Evolutionary conservation across 2,329 filamentous ascomycete species (phyloP), one percentile per base, ranked within the genome.

Genomic region (Apiospora hydei): DNA sequence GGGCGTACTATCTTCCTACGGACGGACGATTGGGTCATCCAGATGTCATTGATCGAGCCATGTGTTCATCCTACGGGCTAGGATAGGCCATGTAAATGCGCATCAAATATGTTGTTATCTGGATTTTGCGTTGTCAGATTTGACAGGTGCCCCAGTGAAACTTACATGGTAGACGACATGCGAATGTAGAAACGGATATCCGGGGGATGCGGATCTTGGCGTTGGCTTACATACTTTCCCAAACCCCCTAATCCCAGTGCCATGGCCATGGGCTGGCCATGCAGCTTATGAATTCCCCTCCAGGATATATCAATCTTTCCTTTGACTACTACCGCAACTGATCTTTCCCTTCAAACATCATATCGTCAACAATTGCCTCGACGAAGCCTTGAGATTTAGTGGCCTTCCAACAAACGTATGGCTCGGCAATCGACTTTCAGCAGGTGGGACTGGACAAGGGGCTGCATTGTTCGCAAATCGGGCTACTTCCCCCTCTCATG

Each of bases 141-240:
- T 64, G 34, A 30, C 34, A 64, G 18, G 34, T 64, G 57, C 21
- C 16, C 57, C 30, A 34, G 11, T 64, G 18, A 64, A 64, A 64
- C 34, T 8, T 41, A 64, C 18, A 49, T 49, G 46, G 46, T 10
- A 43, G 34, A 38, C 41, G 6, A 49, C 21, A n/a, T 10, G 46
- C 10, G 21, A n/a, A 10, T n/a, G 21, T 49, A n/a, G 34, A 38
- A 38, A 34, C 53, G 53, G 53, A 61, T 61, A 18, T 61, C 53
- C 53, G 53, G 53, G 53, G 14, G 44, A 47, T 34, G 51, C 13
- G 16, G 51, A 57, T 57, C 69, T 38, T 61, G 53, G 30, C 30
- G 30, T 34, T 34, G 16, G 16, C 53, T 38, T 61, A 61, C 30
- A 21, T 21, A 61, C 53, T n/a, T n/a, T n/a, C n/a, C 53, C 18